Evolutionary conservation across 768 basidiomycete genomes (phyloP).

Genomic region (Goffeauzyma gilvescens): DNA sequence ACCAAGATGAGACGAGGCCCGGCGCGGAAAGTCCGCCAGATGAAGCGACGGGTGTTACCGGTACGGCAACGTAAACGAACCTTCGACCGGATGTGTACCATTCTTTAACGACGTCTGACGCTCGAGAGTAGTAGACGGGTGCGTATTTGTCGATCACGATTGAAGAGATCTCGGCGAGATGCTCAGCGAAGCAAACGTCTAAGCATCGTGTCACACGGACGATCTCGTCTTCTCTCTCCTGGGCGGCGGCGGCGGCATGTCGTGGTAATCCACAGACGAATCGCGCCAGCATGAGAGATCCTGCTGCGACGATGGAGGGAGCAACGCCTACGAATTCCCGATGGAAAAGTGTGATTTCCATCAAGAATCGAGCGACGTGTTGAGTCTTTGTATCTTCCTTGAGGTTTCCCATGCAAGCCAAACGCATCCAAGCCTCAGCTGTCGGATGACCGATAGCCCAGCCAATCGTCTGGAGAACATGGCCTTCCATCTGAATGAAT

Average conservation of each 20-base stretch:
- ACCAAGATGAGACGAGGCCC: conserved; percentile 27
- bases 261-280: conserved; percentile 67
- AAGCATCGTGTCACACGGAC: conserved; percentile 67
- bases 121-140: conserved; percentile 87
- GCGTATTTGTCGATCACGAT: conserved; percentile 98
- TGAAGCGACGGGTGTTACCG: conserved; percentile 22
- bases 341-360: conserved; percentile 98
- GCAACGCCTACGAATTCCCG: conserved; percentile 76
- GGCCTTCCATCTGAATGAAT: conserved; percentile 94
- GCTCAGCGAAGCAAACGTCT: conserved; percentile 66
- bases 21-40: conserved; percentile 19
- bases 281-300: conserved; percentile 69
- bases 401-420: conserved; percentile 34
- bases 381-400: conserved; percentile 80
- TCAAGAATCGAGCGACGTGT: conserved; percentile 88
- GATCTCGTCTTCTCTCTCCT: conserved; percentile 48
- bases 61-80: conserved; percentile 21
- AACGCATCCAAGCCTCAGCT: conserved; percentile 87
- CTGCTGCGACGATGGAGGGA: conserved; percentile 75
- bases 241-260: conserved; percentile 32
- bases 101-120: conserved; percentile 78
- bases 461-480: conserved; percentile 84
- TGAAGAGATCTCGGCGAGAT: conserved; percentile 82
- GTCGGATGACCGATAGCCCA: conserved; percentile 96
- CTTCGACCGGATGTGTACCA: conserved; percentile 65